Conservation (phyloP, 78 protist genomes). For the Dictyostelium capitatum region DNA sequence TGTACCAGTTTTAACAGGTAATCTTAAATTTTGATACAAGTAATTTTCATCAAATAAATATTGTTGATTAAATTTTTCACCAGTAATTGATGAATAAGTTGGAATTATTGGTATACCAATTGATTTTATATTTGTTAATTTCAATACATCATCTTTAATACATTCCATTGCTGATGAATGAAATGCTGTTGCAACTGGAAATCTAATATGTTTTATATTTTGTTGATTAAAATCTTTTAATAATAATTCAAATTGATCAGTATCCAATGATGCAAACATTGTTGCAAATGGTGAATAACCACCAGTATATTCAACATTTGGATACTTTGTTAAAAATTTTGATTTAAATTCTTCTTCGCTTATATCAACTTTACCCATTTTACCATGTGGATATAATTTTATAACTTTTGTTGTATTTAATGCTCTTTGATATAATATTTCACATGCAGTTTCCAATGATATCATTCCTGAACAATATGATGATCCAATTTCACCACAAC, state of each 20-base stretch:
- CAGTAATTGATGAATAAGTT: background rate
- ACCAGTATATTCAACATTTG: background rate
- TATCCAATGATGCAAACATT: background rate
- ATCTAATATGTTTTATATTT: background rate
- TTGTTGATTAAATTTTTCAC: background rate
- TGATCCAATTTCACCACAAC: constrained; percentile 1
- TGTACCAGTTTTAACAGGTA: background rate
- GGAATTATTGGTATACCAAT: background rate
- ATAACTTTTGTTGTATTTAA: background rate
- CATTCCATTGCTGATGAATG: background rate
- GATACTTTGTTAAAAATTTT: background rate
- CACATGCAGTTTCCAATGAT: background rate
- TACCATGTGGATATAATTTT: constrained; percentile 7
- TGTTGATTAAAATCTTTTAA: background rate
- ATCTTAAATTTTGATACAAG: background rate
- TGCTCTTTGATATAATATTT: background rate
- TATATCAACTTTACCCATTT: constrained; percentile 7
- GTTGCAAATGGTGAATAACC: background rate
- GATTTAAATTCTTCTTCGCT: background rate
- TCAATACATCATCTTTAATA: constrained; percentile 1
- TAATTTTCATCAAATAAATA: background rate
- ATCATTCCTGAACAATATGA: background rate
- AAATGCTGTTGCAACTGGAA: background rate
- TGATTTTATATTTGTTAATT: background rate
- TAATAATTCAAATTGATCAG: background rate